Base-by-base conservation (phyloP, 306 rosid genomes). In the Datisca glomerata region DNA sequence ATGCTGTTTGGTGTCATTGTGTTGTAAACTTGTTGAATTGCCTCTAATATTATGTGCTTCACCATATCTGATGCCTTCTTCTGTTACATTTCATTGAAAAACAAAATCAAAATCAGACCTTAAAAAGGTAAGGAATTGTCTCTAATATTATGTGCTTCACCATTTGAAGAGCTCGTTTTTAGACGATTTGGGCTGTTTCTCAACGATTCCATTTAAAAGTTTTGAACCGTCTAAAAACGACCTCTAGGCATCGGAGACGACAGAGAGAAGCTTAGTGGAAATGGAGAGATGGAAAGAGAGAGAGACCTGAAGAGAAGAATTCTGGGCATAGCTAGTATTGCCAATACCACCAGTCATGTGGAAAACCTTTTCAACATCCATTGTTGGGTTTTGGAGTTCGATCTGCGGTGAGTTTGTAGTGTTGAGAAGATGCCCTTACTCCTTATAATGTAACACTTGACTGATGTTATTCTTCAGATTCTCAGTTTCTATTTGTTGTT, bases 301-400 rank as follows among this genome's bases (percentile, higher is more conserved):
- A 57, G 10, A 28, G 46, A 66, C 96, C 86, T 86, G 96, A 5
- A 74, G 66, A 21, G 87, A 70, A 55, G 97, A 87, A 47, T 87
- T 87, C 33, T 59, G 72, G 38, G 97, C 84, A 67, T 87, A 87
- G 76, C 97, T 87, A n/a, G 74, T 79, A 40, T 57, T 71, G 61
- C 93, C 93, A 67, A 51, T 64, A 28, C 97, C 97, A 61, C 85
- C 97, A 37, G 46, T 74, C 97, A 83, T 87, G 59, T 74, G 87
- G 65, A 87, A 87, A 34, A 71, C 68, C 24, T 76, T 83, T 79
- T 74, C 76, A 17, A 69, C 73, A 76, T 83, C 81, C 97, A 87
- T 77, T 45, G 66, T 18, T 41, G 46, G 40, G 47, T 19, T 24
- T 46, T 53, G 49, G 47, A 12, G 21, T 53, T 41, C 5, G 15